A percentile compares a stretch with the other conserved stretches of the same genome.
Evolutionary conservation across 1,284 basidiomycete species (phyloP).

Genomic region (Pterula multifida): DNA sequence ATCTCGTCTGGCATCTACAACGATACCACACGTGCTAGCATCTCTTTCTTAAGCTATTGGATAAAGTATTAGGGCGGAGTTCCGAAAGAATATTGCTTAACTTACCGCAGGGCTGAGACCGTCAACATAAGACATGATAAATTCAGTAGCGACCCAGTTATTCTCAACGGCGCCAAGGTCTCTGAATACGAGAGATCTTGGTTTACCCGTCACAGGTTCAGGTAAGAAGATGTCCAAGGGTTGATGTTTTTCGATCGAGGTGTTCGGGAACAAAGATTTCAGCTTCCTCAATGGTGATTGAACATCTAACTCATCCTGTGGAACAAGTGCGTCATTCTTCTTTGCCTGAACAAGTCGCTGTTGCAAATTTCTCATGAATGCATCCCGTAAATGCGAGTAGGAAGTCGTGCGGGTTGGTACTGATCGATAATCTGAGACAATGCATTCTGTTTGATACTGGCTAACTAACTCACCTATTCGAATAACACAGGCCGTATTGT

Average conservation of each 20-base stretch:
- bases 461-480: conserved; percentile 44
- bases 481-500: conserved; percentile 60
- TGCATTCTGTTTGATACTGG: conserved; percentile 3
- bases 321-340: conserved; percentile 37
- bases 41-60: conserved; percentile 29
- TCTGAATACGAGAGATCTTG: conserved; percentile 50
- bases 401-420: conserved; percentile 77
- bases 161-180: conserved; percentile 61
- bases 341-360: conserved; percentile 46
- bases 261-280: conserved; percentile 65
- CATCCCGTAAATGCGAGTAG: conserved; percentile 76
- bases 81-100: neutral
- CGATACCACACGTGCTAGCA: neutral
- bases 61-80: neutral
- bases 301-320: conserved; percentile 42
- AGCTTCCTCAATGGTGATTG: conserved; percentile 59
- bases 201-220: conserved; percentile 35
- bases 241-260: conserved; percentile 49
- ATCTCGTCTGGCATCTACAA: neutral
- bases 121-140: conserved; percentile 65
- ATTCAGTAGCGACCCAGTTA: conserved; percentile 63
- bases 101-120: conserved; percentile 33
- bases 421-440: conserved; percentile 22
- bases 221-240: conserved; percentile 60
- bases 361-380: conserved; percentile 70